Percentiles rank a stretch among this genome's conserved stretches.
Evolutionary conservation across 73 alveolate species (phyloP).

Genomic region (Tetrahymena malaccensis): DNA sequence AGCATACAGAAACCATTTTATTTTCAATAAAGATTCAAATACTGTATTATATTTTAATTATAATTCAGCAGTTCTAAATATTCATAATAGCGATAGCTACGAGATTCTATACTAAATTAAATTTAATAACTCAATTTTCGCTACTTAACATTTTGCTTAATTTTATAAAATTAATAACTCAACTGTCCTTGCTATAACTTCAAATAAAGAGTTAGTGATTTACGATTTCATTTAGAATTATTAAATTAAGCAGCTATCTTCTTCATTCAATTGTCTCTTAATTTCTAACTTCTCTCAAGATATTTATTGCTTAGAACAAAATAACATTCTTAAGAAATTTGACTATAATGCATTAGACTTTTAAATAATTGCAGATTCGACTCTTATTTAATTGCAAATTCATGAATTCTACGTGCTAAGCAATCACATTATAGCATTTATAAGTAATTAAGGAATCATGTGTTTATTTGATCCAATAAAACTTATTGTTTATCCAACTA

Average conservation of each 20-base stretch:
- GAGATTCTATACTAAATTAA: background rate
- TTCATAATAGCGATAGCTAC: background rate
- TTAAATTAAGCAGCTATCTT: background rate
- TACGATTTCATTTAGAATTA: background rate
- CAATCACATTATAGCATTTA: background rate
- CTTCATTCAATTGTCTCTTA: background rate
- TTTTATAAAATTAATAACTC: background rate
- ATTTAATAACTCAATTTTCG: background rate
- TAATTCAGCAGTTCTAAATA: background rate
- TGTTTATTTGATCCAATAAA: background rate
- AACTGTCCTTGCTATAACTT: background rate
- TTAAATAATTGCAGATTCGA: background rate
- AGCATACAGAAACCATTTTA: background rate
- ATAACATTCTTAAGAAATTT: background rate
- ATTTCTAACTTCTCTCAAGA: background rate
- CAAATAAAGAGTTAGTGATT: background rate
- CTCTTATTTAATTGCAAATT: background rate
- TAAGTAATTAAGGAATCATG: background rate
- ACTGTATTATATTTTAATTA: background rate
- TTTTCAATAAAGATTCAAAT: background rate
- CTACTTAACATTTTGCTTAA: background rate
- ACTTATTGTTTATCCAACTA: background rate
- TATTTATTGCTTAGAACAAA: background rate
- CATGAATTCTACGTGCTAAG: background rate
- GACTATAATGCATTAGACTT: background rate